A percentile compares a stretch with the other conserved stretches of the same genome.
Conservation (phyloP, 2,329 filamentous ascomycete genomes). For the Penicillium paneum region DNA sequence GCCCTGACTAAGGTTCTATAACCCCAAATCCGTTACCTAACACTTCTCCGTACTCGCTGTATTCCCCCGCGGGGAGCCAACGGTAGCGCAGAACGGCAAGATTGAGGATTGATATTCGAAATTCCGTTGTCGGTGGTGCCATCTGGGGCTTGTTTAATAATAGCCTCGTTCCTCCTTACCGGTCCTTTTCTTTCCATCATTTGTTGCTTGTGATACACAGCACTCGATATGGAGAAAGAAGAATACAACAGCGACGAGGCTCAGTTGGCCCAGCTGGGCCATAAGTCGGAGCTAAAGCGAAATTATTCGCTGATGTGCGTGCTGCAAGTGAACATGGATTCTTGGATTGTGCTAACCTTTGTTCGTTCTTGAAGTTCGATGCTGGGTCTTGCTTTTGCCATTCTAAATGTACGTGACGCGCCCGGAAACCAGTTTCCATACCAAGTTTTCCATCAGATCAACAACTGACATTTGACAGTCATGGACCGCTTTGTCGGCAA, state of each 20-base stretch:
- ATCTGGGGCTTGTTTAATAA: conserved; percentile 3
- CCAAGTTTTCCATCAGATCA: not conserved
- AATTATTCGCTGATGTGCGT: conserved; percentile 54
- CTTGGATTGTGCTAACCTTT: conserved; percentile 8
- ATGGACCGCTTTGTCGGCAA: conserved; percentile 60
- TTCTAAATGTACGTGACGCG: conserved; percentile 49
- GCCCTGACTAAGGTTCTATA: not conserved
- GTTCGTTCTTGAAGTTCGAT: conserved; percentile 44
- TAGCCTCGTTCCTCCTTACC: not conserved
- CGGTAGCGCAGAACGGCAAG: conserved; percentile 3
- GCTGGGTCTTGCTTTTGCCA: conserved; percentile 61
- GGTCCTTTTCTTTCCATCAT: not conserved
- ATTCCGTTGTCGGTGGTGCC: conserved; percentile 10
- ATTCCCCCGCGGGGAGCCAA: conserved; percentile 14
- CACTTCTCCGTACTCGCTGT: conserved; percentile 1
- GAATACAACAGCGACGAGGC: conserved; percentile 43
- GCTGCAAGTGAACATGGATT: not conserved
- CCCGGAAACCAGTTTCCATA: not conserved
- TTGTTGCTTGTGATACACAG: conserved; percentile 1
- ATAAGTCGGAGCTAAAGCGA: conserved; percentile 57
- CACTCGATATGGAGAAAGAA: conserved; percentile 14
- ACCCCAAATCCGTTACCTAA: conserved; percentile 29
- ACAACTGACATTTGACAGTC: conserved; percentile 36
- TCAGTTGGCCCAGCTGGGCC: conserved; percentile 55
- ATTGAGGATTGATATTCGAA: conserved; percentile 16